These are phyloP conservation scores for Ceratocystis albifundus DNA, from an alignment of 2,329 filamentous ascomycete species.

Conservation along the genomic window DNA sequence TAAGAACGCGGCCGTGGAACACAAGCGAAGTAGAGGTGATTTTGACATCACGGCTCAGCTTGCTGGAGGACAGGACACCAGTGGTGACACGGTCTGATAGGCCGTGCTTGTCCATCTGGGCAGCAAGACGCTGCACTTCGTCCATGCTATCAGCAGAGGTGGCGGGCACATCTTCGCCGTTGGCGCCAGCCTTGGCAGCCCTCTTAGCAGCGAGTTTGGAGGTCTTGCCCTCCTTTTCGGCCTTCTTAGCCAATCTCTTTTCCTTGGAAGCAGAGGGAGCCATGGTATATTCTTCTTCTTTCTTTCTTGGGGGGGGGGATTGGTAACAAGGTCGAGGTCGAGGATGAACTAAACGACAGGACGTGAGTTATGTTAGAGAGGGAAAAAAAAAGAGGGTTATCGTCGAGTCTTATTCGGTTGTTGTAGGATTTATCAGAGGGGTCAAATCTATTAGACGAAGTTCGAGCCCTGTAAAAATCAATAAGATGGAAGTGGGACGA, in stretches of 20 bases:
- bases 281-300: constrained; percentile 37
- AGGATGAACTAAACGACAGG: constrained; percentile 16
- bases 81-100: constrained; percentile 97
- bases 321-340: constrained; percentile 23
- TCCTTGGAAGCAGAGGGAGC: constrained; percentile 56
- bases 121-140: constrained; percentile 72
- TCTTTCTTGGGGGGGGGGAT: too few species aligned
- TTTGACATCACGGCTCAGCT: constrained; percentile 86
- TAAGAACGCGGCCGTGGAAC: constrained; percentile 94
- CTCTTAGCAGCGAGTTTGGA: constrained; percentile 54
- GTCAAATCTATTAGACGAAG: constrained; percentile 18
- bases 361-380: constrained; percentile 22
- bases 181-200: constrained; percentile 53
- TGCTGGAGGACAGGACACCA: constrained; percentile 79
- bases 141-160: constrained; percentile 62
- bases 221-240: constrained; percentile 64
- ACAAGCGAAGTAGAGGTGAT: constrained; percentile 87
- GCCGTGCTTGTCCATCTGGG: constrained; percentile 93
- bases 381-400: constrained; percentile 19
- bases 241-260: constrained; percentile 60
- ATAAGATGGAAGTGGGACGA: constrained; percentile 15
- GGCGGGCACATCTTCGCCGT: constrained; percentile 61
- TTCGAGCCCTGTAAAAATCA: constrained; percentile 18
- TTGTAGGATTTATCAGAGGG: constrained; percentile 18
- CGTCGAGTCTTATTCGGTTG: constrained; percentile 13